Base-by-base conservation (phyloP, 106 monocot species). In the Allium fistulosum region DNA sequence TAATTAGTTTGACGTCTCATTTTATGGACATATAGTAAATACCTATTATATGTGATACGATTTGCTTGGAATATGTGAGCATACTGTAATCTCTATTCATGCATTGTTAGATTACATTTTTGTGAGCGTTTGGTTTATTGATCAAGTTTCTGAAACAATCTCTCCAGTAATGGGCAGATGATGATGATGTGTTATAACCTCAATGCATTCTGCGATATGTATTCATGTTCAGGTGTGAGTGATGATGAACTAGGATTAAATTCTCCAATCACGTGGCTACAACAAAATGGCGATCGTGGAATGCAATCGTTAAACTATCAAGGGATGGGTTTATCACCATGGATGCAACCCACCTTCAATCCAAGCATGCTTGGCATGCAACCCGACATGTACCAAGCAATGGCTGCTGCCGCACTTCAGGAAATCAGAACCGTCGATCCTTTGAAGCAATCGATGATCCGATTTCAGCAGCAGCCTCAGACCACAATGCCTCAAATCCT, bases 271-370 rank as follows among this genome's bases (percentile, higher is more conserved):
- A 83, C 81, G 74, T 93, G 92, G 88, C 85, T 85, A 59, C 85
- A 66, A 62, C 85, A 66, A 62, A 83, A 86, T 59, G 79, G 81
- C 16, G 83, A 93, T n/a, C 73, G 79, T 62, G 88, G 80, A 46
- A 62, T 79, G 11, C 91, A 77, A 62, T 81, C 88, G 37, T 59
- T 96, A 67, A 91, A 86, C 71, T 88, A 88, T 69, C 91, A 88
- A 59, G 87, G 88, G 48, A 46, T 77, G 68, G 91, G 92, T 48
- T 66, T 79, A 48, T 53, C 79, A 51, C 88, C 88, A 26, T 97
- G 88, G 86, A 77, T 86, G 58, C 88, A 81, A 58, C 88, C 88
- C 17, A 87, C 83, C 63, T 60, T 88, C 66, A 81, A 85, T 72
- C 61, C 85, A 46, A 76, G 83, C 8, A 64, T 88, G 60, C 79